Conservation (phyloP, 306 rosid species). For the Lablab purpureus region DNA sequence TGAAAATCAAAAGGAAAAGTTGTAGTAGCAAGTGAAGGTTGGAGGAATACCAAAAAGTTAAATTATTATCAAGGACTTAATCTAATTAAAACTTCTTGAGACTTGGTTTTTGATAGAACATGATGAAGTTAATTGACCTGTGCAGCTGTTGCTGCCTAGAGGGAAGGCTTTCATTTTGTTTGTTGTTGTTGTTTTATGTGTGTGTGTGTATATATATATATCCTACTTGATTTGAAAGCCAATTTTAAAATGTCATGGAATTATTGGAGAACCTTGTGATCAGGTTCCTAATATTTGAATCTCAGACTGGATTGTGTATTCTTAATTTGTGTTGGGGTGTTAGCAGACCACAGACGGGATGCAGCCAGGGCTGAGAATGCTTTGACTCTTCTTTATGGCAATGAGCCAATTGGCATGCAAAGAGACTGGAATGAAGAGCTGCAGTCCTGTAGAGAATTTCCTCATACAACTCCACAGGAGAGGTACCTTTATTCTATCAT, state of each 20-base stretch:
- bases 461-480: conserved; percentile 91
- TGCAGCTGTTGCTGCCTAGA: not conserved
- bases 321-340: conserved; percentile 42
- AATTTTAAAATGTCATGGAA: conserved; percentile 12
- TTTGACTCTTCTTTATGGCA: conserved; percentile 87
- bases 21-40: not conserved
- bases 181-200: conserved; percentile 20
- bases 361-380: conserved; percentile 97
- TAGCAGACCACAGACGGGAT: conserved; percentile 88
- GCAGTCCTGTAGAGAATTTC: conserved; percentile 98
- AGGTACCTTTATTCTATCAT: conserved; percentile 58
- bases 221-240: conserved; percentile 9
- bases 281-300: conserved; percentile 25
- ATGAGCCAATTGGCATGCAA: conserved; percentile 98
- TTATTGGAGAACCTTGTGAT: conserved; percentile 15
- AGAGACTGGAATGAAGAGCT: conserved; percentile 99
- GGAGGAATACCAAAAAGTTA: conserved; percentile 9
- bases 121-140: not conserved
- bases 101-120: conserved; percentile 10
- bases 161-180: not conserved
- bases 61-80: not conserved
- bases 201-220: not conserved
- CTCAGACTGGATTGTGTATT: conserved; percentile 35
- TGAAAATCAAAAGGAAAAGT: conserved; percentile 16
- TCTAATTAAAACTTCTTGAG: not conserved